Base-by-base conservation (phyloP, 2,329 filamentous ascomycete genomes). In the Neonectria ditissima region DNA sequence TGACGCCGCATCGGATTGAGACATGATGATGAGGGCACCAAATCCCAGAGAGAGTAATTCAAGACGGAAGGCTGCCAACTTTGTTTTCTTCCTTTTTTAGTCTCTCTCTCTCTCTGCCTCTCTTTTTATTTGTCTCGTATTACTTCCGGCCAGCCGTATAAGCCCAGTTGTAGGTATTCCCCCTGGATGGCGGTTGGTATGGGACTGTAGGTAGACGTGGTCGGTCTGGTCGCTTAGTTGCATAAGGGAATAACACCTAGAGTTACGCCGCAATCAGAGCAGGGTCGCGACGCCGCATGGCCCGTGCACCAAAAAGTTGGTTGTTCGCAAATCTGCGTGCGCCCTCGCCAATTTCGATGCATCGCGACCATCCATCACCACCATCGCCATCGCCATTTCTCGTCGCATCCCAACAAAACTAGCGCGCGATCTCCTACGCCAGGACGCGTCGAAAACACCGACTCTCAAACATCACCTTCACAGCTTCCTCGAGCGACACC, bases 301-400 rank as follows among this genome's bases (percentile, higher is more conserved):
- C 54, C 69, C 65, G 71, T 72, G 67, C 71, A 47, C 55, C 64
- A 66, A 71, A 75, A 75, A 70, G 65, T 71, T 67, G 44, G 60
- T 62, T 57, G 54, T 52, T 50, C 50, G 50, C 56, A 66, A 66
- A 59, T 52, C 61, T 66, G 44, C 43, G 18, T 48, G 45, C 47
- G 20, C 39, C 22, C 30, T 50, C 59, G 32, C 61, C 41, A 67
- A 62, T 28, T 54, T 62, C 59, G 45, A 66, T 44, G 48, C 59
- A 53, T 54, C 32, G 51, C 63, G 56, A 53, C 47, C 58, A 61
- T 54, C 45, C 54, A 56, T 51, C 65, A 69, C 51, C 45, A 58
- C 37, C 57, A 57, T 48, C 54, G 47, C 50, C 53, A 61, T 59
- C 54, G 54, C 50, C 53, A 59, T 59, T 51, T 28, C 41, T 52